phyloP scores from a whole-genome alignment of 169 alveolate genomes.

The Plasmodium reichenowi region DNA sequence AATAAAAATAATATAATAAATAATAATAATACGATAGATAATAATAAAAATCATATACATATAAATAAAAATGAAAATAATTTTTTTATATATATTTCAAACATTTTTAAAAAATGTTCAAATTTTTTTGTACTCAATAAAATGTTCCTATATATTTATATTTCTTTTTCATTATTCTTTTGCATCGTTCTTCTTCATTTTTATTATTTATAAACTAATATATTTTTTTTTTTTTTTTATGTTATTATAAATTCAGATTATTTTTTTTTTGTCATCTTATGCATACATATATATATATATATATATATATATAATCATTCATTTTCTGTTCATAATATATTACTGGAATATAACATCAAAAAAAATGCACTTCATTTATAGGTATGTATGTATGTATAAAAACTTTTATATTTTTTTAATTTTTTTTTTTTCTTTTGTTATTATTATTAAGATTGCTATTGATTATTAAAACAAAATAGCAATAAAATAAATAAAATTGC shows the following conservation, averaged over 20 bases:
- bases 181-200: too few species aligned
- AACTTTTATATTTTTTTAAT: too few species aligned
- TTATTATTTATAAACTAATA: background rate
- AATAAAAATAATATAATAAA: background rate
- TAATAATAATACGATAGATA: background rate
- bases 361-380: too few species aligned
- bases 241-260: constrained; percentile 6
- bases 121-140: constrained; percentile 37
- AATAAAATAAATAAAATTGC: too few species aligned
- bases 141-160: constrained; percentile 31
- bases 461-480: too few species aligned
- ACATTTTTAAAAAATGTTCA: constrained; percentile 13
- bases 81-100: constrained; percentile 18
- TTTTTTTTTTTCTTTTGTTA: too few species aligned
- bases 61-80: constrained; percentile 13
- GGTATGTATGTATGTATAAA: too few species aligned
- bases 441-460: too few species aligned
- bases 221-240: constrained; percentile 20
- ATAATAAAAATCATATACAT: constrained; percentile 1
- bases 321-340: too few species aligned
- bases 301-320: too few species aligned
- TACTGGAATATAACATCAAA: too few species aligned
- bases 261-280: background rate
- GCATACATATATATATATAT: too few species aligned
- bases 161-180: constrained; percentile 42